A percentile compares a stretch with the other conserved stretches of the same genome.
These are phyloP conservation scores for Sclerotinia subarctica DNA, from an alignment of 2,329 filamentous ascomycete genomes.

Conservation along the genomic window DNA sequence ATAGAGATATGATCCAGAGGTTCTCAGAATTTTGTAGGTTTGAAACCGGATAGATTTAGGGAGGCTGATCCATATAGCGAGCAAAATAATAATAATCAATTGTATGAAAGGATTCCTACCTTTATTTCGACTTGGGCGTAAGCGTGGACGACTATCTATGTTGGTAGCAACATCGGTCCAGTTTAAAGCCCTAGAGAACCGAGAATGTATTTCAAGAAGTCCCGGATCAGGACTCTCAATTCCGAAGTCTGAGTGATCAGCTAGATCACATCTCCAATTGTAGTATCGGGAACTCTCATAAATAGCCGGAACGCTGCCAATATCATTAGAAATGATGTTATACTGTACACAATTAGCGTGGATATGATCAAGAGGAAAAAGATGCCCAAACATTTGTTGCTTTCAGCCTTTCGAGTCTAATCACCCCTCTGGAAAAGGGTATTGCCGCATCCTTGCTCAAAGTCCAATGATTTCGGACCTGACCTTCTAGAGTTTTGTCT, in stretches of 20 bases:
- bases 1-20: not conserved
- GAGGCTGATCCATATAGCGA: not conserved
- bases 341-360: not conserved
- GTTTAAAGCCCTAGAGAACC: not conserved
- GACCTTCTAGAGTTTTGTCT: not conserved
- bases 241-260: not conserved
- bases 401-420: not conserved
- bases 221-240: not conserved
- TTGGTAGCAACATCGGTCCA: not conserved
- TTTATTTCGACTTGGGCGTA: not conserved
- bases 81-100: not conserved
- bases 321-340: not conserved
- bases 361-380: not conserved
- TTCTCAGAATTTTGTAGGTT: not conserved
- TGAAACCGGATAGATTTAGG: not conserved
- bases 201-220: not conserved
- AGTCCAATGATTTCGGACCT: not conserved
- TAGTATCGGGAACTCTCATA: not conserved
- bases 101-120: not conserved
- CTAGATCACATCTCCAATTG: not conserved
- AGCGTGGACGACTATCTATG: not conserved
- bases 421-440: not conserved
- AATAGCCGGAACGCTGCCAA: not conserved
- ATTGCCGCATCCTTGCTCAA: not conserved
- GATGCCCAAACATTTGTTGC: not conserved